A percentile compares a stretch with the other conserved stretches of the same genome.
Conservation (phyloP, 192 early-diverging fungal species). For the Backusella morwellensis region DNA sequence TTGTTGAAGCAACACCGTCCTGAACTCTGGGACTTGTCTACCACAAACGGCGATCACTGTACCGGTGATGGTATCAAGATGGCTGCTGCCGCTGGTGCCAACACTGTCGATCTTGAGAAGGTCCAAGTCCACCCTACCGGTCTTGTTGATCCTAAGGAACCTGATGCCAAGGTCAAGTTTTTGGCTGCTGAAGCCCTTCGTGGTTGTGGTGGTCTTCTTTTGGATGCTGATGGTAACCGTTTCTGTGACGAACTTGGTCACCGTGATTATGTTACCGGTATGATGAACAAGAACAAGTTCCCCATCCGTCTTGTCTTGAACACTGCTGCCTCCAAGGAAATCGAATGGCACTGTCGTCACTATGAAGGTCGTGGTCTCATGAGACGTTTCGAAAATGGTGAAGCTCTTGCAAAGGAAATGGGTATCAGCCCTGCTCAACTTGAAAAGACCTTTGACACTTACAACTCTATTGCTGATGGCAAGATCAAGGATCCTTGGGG, state of each 20-base stretch:
- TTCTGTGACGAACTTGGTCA: constrained; percentile 94
- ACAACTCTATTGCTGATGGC: constrained; percentile 57
- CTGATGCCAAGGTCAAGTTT: constrained; percentile 90
- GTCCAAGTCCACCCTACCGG: constrained; percentile 99
- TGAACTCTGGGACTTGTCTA: constrained; percentile 68
- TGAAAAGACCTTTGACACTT: constrained; percentile 53
- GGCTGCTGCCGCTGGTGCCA: constrained; percentile 73
- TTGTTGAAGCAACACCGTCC: constrained; percentile 83
- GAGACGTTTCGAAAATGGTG: constrained; percentile 75
- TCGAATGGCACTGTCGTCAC: constrained; percentile 93
- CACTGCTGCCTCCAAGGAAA: constrained; percentile 82
- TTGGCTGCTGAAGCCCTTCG: constrained; percentile 95
- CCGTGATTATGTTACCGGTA: constrained; percentile 89
- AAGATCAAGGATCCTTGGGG: constrained; percentile 64
- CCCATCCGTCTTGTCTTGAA: constrained; percentile 83
- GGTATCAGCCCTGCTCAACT: constrained; percentile 49
- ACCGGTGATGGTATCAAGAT: constrained; percentile 96
- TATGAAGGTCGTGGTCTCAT: constrained; percentile 88
- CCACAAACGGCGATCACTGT: constrained; percentile 94
- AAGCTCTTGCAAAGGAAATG: constrained; percentile 80
- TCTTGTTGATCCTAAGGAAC: constrained; percentile 86
- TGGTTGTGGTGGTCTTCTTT: constrained; percentile 86
- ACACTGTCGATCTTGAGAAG: constrained; percentile 92
- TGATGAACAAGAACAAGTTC: constrained; percentile 85
- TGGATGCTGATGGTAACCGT: constrained; percentile 79